A percentile compares a stretch with the other conserved stretches of the same genome.
phyloP scores from a whole-genome alignment of 352 stramenopile species.

The Globisporangium carolinianum region DNA sequence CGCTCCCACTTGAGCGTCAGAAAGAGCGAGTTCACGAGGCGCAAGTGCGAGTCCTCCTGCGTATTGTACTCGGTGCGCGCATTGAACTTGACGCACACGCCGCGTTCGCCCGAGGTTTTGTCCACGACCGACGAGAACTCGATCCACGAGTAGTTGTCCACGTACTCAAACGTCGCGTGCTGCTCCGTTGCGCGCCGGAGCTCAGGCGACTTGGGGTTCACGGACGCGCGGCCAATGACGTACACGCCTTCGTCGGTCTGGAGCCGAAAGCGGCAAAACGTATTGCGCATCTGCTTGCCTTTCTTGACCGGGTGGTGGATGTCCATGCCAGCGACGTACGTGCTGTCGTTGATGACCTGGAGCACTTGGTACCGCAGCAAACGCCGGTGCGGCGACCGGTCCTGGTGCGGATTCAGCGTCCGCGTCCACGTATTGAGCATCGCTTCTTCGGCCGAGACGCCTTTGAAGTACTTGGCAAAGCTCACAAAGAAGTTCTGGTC shows the following conservation, averaged over 20 bases:
- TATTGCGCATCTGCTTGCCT: constrained; percentile 41
- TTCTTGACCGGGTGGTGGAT: constrained; percentile 42
- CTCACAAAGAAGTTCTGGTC: constrained; percentile 40
- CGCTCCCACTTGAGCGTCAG: constrained; percentile 52
- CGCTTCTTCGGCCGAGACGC: constrained; percentile 28
- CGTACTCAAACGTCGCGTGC: constrained; percentile 38
- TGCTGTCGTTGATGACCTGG: constrained; percentile 44
- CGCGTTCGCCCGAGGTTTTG: constrained; percentile 21
- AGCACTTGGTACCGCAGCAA: constrained; percentile 35
- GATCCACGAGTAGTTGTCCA: constrained; percentile 48
- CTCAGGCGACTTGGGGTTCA: constrained; percentile 42
- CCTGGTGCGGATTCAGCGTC: constrained; percentile 14
- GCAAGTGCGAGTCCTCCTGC: constrained; percentile 44
- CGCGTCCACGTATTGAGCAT: constrained; percentile 36
- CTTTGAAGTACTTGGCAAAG: constrained; percentile 40
- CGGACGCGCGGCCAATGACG: constrained; percentile 47
- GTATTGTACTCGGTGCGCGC: constrained; percentile 53
- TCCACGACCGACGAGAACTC: constrained; percentile 33
- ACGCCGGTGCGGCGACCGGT: constrained; percentile 22
- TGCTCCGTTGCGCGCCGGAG: constrained; percentile 23
- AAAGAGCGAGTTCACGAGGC: constrained; percentile 42
- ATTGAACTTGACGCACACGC: constrained; percentile 59
- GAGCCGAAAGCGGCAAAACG: constrained; percentile 40
- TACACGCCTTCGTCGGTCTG: constrained; percentile 37
- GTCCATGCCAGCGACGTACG: constrained; percentile 33